A percentile compares a stretch with the other conserved stretches of the same genome.
Conservation (phyloP, 129 eudicot species). For the Flaveria brownii region DNA sequence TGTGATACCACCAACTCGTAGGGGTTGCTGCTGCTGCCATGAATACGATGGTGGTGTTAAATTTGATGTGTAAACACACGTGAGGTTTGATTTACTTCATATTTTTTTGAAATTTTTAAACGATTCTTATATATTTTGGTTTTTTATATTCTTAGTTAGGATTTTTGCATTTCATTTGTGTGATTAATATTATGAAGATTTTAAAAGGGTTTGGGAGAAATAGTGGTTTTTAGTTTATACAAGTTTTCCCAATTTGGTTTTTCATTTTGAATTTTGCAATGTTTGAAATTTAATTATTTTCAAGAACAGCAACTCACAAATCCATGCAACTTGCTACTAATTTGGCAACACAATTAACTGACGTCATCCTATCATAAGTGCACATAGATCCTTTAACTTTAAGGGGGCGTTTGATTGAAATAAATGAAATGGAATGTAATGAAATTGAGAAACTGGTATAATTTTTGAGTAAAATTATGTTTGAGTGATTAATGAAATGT, state of each 20-base stretch:
- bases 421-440: too few relatives aligned
- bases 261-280: neutral
- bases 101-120: constrained; percentile 29
- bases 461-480: too few relatives aligned
- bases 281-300: neutral
- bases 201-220: constrained; percentile 34
- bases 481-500: too few relatives aligned
- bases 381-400: too few relatives aligned
- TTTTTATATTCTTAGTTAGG: neutral
- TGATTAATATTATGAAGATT: constrained; percentile 42
- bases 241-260: neutral
- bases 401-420: too few relatives aligned
- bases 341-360: too few relatives aligned
- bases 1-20: constrained; percentile 60
- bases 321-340: too few relatives aligned
- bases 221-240: neutral
- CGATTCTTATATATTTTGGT: constrained; percentile 15
- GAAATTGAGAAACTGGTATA: too few relatives aligned
- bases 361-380: too few relatives aligned
- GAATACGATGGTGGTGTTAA: constrained; percentile 38
- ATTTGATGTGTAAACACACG: constrained; percentile 81
- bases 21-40: constrained; percentile 13
- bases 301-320: too few relatives aligned
- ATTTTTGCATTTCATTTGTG: constrained; percentile 28
- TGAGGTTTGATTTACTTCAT: constrained; percentile 71